Conservation (phyloP, 2,329 filamentous ascomycete species). For the Neurospora sp. region DNA sequence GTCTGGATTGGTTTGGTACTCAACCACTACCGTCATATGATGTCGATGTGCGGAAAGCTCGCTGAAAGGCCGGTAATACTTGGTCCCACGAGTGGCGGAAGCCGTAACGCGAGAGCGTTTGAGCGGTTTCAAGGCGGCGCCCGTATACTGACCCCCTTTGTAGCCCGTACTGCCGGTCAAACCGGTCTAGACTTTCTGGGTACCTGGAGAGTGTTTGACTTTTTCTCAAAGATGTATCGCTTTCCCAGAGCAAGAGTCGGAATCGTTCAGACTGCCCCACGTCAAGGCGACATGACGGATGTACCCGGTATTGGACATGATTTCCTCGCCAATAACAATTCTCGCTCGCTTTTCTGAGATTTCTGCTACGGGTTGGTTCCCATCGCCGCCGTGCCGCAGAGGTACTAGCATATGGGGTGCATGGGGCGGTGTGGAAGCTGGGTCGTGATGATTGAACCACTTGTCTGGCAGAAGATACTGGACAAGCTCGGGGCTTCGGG, state of each 20-base stretch:
- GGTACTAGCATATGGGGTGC: neutral
- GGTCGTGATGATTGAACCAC: neutral
- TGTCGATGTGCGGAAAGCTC: neutral
- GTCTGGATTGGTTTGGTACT: neutral
- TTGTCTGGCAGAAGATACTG: slow-evolving; percentile 3
- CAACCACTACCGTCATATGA: neutral
- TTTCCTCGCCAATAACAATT: neutral
- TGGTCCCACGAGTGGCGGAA: neutral
- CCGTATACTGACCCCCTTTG: neutral
- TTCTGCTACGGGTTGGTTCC: neutral
- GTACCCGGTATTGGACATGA: neutral
- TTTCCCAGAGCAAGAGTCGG: neutral
- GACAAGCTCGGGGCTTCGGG: slow-evolving; percentile 8
- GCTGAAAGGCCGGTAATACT: neutral
- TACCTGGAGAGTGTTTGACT: neutral
- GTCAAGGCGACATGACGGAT: neutral
- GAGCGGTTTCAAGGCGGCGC: neutral
- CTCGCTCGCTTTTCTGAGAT: neutral
- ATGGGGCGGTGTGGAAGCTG: slow-evolving; percentile 14
- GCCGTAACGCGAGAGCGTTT: neutral
- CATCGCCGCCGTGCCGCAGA: neutral
- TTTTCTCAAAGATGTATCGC: neutral
- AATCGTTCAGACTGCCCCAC: neutral
- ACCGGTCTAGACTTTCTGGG: neutral
- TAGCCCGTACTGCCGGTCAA: neutral